Conservation (phyloP, 495 filamentous ascomycete species). For the Penicillium steckii region DNA sequence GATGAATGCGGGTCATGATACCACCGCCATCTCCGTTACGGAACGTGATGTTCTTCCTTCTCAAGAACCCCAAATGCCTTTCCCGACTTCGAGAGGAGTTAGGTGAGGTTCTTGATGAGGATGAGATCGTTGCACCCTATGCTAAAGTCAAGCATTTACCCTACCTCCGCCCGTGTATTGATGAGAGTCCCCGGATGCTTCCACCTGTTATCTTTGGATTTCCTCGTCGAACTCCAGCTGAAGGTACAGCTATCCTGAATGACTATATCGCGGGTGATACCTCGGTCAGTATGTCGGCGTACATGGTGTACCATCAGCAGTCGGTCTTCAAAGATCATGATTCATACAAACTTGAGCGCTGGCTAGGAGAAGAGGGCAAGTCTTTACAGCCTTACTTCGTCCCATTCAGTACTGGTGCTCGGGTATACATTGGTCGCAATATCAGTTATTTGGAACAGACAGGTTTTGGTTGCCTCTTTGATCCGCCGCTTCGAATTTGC, state of each 20-base stretch:
- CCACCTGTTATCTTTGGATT: constrained; percentile 5
- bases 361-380: constrained; percentile 30
- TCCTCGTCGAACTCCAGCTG: constrained; percentile 5
- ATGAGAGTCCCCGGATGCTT: constrained; percentile 2
- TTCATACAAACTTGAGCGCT: constrained; percentile 27
- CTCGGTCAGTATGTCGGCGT: constrained; percentile 4
- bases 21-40: background rate
- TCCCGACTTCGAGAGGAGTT: background rate
- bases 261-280: constrained; percentile 4
- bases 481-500: constrained; percentile 38
- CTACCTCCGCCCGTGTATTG: constrained; percentile 8
- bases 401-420: constrained; percentile 36
- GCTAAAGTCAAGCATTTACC: constrained; percentile 7
- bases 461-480: constrained; percentile 33
- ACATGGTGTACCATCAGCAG: constrained; percentile 23
- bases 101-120: background rate
- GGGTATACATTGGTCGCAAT: constrained; percentile 46
- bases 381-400: constrained; percentile 35
- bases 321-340: constrained; percentile 21
- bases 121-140: constrained; percentile 5
- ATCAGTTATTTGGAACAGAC: constrained; percentile 43
- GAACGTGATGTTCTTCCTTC: background rate
- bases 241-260: constrained; percentile 29
- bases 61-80: background rate
- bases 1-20: constrained; percentile 46